These are phyloP conservation scores for Euphrasia arctica DNA, from an alignment of 305 asterid species.

Conservation along the genomic window DNA sequence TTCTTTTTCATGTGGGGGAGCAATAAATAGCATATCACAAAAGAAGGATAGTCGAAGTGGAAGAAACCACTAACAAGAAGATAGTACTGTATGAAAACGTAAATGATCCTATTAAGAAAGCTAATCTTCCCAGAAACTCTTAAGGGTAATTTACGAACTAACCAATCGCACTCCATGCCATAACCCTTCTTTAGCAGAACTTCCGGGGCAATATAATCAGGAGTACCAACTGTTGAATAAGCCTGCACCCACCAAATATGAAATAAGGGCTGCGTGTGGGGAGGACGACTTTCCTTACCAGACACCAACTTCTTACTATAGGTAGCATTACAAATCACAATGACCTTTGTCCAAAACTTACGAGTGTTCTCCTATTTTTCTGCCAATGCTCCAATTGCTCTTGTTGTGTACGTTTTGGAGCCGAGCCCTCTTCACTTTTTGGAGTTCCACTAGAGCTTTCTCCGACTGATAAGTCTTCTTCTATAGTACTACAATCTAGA, in stretches of 20 bases:
- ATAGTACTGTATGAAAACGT: slow-evolving; percentile 12
- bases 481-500: slow-evolving; percentile 74
- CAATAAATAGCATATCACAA: slow-evolving; percentile 7
- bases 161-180: not conserved
- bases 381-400: slow-evolving; percentile 97
- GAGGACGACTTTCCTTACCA: too few species aligned
- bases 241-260: not conserved
- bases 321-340: too few species aligned
- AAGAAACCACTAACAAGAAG: slow-evolving; percentile 3
- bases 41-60: slow-evolving; percentile 19
- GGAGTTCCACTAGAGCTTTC: slow-evolving; percentile 45
- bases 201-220: not conserved
- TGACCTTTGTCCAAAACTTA: too few species aligned
- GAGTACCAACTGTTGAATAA: not conserved
- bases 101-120: not conserved
- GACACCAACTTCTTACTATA: too few species aligned
- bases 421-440: slow-evolving; percentile 45
- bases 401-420: slow-evolving; percentile 83
- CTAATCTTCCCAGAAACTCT: too few species aligned
- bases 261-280: too few species aligned
- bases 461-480: slow-evolving; percentile 75
- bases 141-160: too few species aligned
- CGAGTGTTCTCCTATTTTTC: slow-evolving; percentile 91
- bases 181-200: not conserved
- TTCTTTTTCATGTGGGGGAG: not conserved